phyloP scores from a whole-genome alignment of 2,329 filamentous ascomycete genomes.

The Epichloe glyceriae region DNA sequence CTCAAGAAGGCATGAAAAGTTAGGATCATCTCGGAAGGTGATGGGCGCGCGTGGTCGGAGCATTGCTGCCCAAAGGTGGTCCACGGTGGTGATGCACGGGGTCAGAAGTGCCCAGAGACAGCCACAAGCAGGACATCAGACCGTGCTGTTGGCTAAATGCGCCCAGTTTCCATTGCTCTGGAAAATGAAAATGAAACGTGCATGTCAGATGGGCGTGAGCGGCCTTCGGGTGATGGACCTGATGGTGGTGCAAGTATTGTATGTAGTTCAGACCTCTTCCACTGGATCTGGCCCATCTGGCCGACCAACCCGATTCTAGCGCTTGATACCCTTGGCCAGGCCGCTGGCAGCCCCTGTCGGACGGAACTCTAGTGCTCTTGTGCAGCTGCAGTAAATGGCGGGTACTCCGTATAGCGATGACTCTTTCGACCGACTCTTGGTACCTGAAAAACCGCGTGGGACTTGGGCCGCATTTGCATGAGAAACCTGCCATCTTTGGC shows the following conservation, averaged over 20 bases:
- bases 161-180: too few relatives aligned
- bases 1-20: neutral
- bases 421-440: neutral
- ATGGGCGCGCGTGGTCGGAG: neutral
- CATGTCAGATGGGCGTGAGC: too few relatives aligned
- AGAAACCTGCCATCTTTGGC: neutral
- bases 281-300: too few relatives aligned
- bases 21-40: too few relatives aligned
- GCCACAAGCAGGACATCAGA: neutral
- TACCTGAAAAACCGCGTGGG: slow-evolving; percentile 3
- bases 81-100: neutral
- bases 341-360: neutral
- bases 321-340: too few relatives aligned
- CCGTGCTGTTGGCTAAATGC: too few relatives aligned
- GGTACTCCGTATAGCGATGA: neutral
- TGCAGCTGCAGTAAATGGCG: neutral
- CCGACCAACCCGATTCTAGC: too few relatives aligned
- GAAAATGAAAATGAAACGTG: too few relatives aligned
- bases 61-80: slow-evolving; percentile 11
- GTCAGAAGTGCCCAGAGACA: slow-evolving; percentile 1
- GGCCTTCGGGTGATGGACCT: too few relatives aligned
- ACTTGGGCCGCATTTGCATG: slow-evolving; percentile 5
- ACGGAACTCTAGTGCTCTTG: neutral
- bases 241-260: too few relatives aligned
- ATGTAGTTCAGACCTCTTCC: too few relatives aligned